Percentiles rank a stretch among this genome's conserved stretches.
Conservation (phyloP, 1,139 yeast genomes). For the Entelexis sorbosivorans region DNA sequence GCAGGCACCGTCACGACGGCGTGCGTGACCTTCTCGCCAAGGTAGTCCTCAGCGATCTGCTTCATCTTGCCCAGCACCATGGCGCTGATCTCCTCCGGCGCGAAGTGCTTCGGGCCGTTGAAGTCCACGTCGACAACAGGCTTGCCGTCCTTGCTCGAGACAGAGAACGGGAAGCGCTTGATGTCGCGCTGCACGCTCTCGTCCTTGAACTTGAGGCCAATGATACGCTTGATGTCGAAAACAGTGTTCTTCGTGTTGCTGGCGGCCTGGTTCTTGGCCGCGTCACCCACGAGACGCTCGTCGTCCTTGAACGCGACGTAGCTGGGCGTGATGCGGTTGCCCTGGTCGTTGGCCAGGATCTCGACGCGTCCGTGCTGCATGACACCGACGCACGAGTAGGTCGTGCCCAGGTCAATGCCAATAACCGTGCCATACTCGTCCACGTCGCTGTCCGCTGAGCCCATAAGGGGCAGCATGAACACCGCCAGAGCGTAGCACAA, state of each 20-base stretch:
- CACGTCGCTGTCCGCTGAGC: conserved; percentile 36
- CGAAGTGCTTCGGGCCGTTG: conserved; percentile 49
- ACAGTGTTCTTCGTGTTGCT: conserved; percentile 69
- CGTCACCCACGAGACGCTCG: conserved; percentile 86
- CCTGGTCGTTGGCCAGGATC: conserved; percentile 88
- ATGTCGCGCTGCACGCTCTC: conserved; percentile 69
- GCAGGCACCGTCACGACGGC: conserved; percentile 98
- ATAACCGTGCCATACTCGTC: conserved; percentile 60
- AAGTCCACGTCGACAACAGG: conserved; percentile 68
- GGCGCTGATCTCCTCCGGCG: conserved; percentile 86
- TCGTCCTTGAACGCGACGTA: conserved; percentile 77
- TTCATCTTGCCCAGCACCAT: conserved; percentile 90
- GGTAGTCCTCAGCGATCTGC: conserved; percentile 82
- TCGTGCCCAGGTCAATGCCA: conserved; percentile 79
- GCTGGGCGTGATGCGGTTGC: conserved; percentile 89
- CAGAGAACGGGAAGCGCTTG: conserved; percentile 67
- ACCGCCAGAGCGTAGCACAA: conserved; percentile 22
- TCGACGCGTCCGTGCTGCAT: conserved; percentile 88
- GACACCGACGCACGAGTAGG: conserved; percentile 90
- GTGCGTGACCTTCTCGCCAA: conserved; percentile 80
- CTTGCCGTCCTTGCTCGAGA: conserved; percentile 60
- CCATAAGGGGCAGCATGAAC: conserved; percentile 22
- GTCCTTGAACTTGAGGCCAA: conserved; percentile 69
- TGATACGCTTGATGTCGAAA: conserved; percentile 77
- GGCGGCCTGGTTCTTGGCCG: conserved; percentile 89